These are phyloP conservation scores for Poteriospumella lacustris DNA, from an alignment of 108 stramenopile genomes.

Conservation along the genomic window DNA sequence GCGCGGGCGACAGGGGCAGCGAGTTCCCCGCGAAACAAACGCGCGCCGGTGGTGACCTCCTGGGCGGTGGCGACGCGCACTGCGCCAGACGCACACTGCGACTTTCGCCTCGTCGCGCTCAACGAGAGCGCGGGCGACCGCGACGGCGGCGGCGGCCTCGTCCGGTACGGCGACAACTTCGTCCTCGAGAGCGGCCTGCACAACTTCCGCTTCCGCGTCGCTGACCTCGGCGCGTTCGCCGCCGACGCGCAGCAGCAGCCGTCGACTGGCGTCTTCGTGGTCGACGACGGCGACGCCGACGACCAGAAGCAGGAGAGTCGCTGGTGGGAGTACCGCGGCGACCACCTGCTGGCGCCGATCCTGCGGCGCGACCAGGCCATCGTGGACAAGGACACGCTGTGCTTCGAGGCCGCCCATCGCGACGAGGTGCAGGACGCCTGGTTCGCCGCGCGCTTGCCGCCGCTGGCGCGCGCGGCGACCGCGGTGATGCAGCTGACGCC, in stretches of 20 bases:
- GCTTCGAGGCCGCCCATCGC: not conserved
- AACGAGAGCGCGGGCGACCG: no score
- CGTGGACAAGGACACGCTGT: not conserved
- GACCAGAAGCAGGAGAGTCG: not conserved
- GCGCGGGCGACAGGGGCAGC: no score
- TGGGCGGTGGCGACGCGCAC: no score
- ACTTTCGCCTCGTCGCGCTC: no score
- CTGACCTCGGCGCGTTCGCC: no score
- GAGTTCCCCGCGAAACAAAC: no score
- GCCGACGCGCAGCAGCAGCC: no score
- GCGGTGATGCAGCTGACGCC: conserved; percentile 15
- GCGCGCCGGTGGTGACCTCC: no score
- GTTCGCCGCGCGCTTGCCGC: not conserved
- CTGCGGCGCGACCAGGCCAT: not conserved
- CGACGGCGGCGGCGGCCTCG: not conserved
- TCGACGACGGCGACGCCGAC: not conserved
- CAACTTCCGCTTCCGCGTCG: not conserved
- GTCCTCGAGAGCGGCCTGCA: not conserved
- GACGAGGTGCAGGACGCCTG: conserved; percentile 19
- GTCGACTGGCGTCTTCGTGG: not conserved
- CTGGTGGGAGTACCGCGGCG: conserved; percentile 18
- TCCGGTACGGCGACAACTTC: not conserved
- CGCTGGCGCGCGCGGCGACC: not conserved
- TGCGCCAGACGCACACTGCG: no score
- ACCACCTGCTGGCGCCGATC: not conserved